Percentiles rank a stretch among this genome's conserved stretches.
Evolutionary conservation across 1,139 yeast species (phyloP).

Genomic region (Geotrichum candidum): DNA sequence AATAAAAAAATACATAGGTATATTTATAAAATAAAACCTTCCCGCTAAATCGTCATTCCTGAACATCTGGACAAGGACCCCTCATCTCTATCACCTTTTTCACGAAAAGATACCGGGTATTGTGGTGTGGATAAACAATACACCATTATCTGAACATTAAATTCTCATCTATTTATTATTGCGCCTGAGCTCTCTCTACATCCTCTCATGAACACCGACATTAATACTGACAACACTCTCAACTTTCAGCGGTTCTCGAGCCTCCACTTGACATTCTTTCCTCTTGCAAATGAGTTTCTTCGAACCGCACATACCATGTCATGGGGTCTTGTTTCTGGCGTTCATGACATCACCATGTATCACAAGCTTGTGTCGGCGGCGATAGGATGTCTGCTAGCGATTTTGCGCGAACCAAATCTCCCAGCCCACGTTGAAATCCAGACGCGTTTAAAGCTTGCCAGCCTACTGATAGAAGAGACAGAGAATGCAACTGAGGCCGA

Average conservation of each 20-base stretch:
- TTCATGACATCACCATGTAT: slow-evolving; percentile 9
- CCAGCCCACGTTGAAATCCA: slow-evolving; percentile 17
- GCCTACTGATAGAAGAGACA: slow-evolving; percentile 14
- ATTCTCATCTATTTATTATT: too few relatives aligned
- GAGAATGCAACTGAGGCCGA: slow-evolving; percentile 15
- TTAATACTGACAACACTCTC: neutral
- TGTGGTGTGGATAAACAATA: neutral
- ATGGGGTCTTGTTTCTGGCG: slow-evolving; percentile 16
- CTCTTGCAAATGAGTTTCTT: slow-evolving; percentile 15
- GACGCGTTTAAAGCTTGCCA: slow-evolving; percentile 16
- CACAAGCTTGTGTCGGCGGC: slow-evolving; percentile 10
- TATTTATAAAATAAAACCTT: neutral
- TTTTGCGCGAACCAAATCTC: slow-evolving; percentile 14
- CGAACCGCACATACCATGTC: slow-evolving; percentile 13
- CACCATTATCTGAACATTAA: neutral
- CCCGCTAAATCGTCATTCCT: neutral
- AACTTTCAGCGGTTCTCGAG: slow-evolving; percentile 1
- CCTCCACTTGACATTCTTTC: slow-evolving; percentile 16
- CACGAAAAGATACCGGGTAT: neutral
- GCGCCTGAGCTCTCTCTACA: neutral
- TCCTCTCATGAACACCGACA: neutral
- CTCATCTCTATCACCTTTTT: neutral
- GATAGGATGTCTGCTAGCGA: slow-evolving; percentile 12
- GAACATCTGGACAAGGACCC: neutral
- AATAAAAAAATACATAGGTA: neutral